phyloP scores from a whole-genome alignment of 768 basidiomycete species.

The Calocera viscosa region DNA sequence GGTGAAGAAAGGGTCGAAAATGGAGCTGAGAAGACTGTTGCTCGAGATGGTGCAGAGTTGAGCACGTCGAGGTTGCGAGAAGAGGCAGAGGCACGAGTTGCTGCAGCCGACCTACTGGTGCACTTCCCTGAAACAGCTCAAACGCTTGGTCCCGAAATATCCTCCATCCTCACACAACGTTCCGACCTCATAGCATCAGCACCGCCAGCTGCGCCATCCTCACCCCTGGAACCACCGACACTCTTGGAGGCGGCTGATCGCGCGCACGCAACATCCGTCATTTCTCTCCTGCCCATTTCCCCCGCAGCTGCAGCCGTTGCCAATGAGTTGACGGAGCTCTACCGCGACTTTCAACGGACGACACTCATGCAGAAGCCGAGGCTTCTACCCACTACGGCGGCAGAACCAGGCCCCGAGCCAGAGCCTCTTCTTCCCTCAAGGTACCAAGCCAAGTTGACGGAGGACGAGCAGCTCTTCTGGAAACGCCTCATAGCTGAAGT shows the following conservation, averaged over 20 bases:
- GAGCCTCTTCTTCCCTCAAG: background rate
- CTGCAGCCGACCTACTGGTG: too few species aligned
- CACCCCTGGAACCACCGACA: too few species aligned
- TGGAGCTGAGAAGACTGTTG: too few species aligned
- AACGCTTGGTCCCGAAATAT: too few species aligned
- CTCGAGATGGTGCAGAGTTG: too few species aligned
- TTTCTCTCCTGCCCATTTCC: background rate
- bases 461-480: constrained; percentile 5
- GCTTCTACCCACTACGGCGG: background rate
- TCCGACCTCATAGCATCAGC: too few species aligned
- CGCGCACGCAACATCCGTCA: background rate
- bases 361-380: background rate
- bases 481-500: background rate
- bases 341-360: background rate
- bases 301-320: background rate
- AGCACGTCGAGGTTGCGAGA: too few species aligned
- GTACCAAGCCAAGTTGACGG: background rate
- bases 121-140: too few species aligned
- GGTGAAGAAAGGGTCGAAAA: too few species aligned
- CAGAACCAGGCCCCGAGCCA: background rate
- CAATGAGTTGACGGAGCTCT: background rate
- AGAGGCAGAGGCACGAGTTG: too few species aligned
- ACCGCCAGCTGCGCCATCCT: too few species aligned
- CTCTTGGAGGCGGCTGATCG: background rate
- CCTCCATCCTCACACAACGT: too few species aligned